Conservation (phyloP, 352 stramenopile genomes). For the Globisporangium middletonii region DNA sequence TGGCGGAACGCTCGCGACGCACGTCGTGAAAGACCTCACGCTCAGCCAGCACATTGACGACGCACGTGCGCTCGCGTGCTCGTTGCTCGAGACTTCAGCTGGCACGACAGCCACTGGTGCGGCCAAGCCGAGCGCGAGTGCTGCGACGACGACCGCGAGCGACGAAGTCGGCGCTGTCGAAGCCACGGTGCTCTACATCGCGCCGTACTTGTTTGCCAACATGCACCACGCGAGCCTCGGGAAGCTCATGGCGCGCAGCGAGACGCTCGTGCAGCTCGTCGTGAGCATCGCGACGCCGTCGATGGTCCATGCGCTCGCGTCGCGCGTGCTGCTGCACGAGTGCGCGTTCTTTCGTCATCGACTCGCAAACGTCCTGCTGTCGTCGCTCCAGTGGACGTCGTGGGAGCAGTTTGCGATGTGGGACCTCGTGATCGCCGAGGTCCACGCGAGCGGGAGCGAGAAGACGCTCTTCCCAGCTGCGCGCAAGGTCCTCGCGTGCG, state of each 20-base stretch:
- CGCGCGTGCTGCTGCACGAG: slow-evolving; percentile 63
- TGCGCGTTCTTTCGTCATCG: slow-evolving; percentile 71
- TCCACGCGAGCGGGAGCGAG: slow-evolving; percentile 20
- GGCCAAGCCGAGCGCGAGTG: not conserved
- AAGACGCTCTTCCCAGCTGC: slow-evolving; percentile 64
- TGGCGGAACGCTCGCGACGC: slow-evolving; percentile 36
- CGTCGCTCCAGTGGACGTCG: slow-evolving; percentile 75
- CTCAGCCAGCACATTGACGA: slow-evolving; percentile 79
- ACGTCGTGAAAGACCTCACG: slow-evolving; percentile 62
- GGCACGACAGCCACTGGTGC: no score
- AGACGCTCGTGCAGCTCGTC: slow-evolving; percentile 62
- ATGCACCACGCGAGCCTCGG: slow-evolving; percentile 54
- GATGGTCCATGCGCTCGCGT: slow-evolving; percentile 53
- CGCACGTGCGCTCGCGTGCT: slow-evolving; percentile 51
- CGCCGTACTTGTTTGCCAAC: slow-evolving; percentile 66
- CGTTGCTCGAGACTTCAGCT: slow-evolving; percentile 24
- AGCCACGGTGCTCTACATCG: slow-evolving; percentile 44
- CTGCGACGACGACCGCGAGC: slow-evolving; percentile 6
- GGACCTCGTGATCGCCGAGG: slow-evolving; percentile 69
- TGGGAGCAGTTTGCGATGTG: slow-evolving; percentile 81
- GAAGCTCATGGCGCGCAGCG: slow-evolving; percentile 55
- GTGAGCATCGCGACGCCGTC: slow-evolving; percentile 53
- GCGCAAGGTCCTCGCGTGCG: slow-evolving; percentile 70
- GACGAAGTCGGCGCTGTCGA: slow-evolving; percentile 68
- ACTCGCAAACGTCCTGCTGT: slow-evolving; percentile 61